phyloP scores from a whole-genome alignment of 2,329 filamentous ascomycete genomes.

The Leptographium flavum region DNA sequence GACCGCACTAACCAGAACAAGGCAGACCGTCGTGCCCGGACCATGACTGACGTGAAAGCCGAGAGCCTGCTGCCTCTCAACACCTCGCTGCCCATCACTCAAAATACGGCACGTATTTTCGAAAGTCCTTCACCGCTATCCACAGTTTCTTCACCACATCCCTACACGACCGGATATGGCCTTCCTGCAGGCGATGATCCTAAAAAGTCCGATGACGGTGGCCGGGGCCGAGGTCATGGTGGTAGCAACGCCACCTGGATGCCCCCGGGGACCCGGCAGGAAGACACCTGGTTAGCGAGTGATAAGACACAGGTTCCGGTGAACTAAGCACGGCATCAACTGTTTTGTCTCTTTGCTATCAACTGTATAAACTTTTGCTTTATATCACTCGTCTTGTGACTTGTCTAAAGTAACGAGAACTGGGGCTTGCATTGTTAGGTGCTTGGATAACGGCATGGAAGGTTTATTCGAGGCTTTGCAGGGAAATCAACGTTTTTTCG shows the following conservation, averaged over 20 bases:
- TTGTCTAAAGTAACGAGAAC: background rate
- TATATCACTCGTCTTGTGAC: background rate
- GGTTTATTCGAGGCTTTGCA: background rate
- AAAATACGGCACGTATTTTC: conserved; percentile 14
- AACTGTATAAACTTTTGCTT: background rate
- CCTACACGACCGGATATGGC: conserved; percentile 32
- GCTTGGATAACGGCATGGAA: too few species aligned
- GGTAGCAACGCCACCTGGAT: conserved; percentile 47
- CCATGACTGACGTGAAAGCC: conserved; percentile 35
- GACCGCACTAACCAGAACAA: conserved; percentile 84
- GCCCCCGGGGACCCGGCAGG: conserved; percentile 67
- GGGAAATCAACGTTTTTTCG: too few species aligned
- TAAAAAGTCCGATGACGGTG: conserved; percentile 41
- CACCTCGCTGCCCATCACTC: conserved; percentile 14
- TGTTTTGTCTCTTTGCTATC: background rate
- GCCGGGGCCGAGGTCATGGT: conserved; percentile 25
- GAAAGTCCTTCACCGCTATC: conserved; percentile 19
- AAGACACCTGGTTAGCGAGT: conserved; percentile 59
- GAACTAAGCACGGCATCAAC: background rate
- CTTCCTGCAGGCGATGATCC: conserved; percentile 28
- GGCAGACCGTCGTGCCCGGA: conserved; percentile 67
- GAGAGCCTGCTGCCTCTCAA: conserved; percentile 54
- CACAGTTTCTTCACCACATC: conserved; percentile 18
- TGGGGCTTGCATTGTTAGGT: background rate
- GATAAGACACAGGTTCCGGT: conserved; percentile 17